A percentile compares a stretch with the other conserved stretches of the same genome.
Conservation (phyloP, 2,329 filamentous ascomycete genomes). For the Ampelomyces quisqualis region DNA sequence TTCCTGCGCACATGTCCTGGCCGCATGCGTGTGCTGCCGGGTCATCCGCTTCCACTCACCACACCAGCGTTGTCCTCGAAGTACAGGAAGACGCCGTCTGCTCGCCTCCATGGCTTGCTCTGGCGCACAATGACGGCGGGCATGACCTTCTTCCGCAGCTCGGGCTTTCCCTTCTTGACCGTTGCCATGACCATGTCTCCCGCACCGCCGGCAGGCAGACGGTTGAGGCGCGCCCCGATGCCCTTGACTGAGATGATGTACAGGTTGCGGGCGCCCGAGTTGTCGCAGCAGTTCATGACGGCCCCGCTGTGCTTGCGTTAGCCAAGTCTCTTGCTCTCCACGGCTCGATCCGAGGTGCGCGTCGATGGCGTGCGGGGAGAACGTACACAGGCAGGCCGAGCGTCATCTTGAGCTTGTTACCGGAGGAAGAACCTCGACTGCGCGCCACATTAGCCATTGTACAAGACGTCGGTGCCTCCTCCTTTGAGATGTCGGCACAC, state of each 20-base stretch:
- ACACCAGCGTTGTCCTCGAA: conserved; percentile 99
- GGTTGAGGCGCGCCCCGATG: conserved; percentile 95
- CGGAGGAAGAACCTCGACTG: conserved; percentile 82
- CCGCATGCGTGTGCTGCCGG: neutral
- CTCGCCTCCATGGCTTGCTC: conserved; percentile 98
- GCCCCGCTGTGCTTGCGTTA: conserved; percentile 69
- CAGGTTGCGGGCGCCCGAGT: conserved; percentile 96
- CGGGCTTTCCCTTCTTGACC: conserved; percentile 99
- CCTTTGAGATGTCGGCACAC: conserved; percentile 7
- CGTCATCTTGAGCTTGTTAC: conserved; percentile 99
- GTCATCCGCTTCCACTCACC: conserved; percentile 58
- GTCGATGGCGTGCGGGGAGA: conserved; percentile 21
- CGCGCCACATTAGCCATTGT: conserved; percentile 29
- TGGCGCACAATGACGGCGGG: conserved; percentile 98
- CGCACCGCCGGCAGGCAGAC: conserved; percentile 94
- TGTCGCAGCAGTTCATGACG: conserved; percentile 99
- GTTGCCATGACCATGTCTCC: conserved; percentile 99
- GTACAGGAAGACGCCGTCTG: conserved; percentile 98
- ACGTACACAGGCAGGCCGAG: conserved; percentile 99
- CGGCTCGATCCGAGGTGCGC: neutral
- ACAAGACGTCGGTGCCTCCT: neutral
- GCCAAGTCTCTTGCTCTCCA: conserved; percentile 8
- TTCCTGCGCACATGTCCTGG: neutral
- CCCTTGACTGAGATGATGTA: conserved; percentile 99
- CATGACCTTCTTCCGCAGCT: conserved; percentile 99